phyloP scores from a whole-genome alignment of 169 alveolate species.

The Sarcocystis neurona region DNA sequence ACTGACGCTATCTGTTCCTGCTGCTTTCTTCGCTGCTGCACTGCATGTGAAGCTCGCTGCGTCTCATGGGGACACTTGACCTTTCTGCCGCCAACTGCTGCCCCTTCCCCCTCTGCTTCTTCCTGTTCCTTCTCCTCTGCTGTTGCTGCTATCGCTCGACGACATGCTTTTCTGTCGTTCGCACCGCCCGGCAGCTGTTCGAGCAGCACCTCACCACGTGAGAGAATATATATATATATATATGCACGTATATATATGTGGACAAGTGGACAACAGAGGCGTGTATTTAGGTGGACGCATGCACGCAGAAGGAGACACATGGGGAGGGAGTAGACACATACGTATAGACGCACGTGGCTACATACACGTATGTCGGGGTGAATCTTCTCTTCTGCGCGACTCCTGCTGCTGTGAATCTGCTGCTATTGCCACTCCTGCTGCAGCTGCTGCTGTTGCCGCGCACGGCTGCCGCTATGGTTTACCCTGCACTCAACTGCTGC shows the following conservation, averaged over 20 bases:
- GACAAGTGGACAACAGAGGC: neutral
- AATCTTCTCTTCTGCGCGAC: neutral
- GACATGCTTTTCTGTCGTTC: too few species aligned
- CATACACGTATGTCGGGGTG: neutral
- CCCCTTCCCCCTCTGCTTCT: too few species aligned
- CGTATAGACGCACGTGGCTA: neutral
- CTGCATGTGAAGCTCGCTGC: too few species aligned
- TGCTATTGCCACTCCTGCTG: constrained; percentile 16
- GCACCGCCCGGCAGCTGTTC: too few species aligned
- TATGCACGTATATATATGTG: neutral
- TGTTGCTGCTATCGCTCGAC: too few species aligned
- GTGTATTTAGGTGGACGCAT: too few species aligned
- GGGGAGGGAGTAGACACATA: neutral
- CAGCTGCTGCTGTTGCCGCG: constrained; percentile 59
- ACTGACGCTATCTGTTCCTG: too few species aligned
- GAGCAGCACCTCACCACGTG: too few species aligned
- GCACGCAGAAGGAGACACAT: neutral
- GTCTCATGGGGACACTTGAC: too few species aligned
- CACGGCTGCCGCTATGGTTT: constrained; percentile 44
- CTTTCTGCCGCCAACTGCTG: too few species aligned
- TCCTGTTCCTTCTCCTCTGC: too few species aligned
- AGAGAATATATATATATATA: neutral
- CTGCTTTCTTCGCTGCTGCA: too few species aligned
- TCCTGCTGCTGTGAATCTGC: neutral
- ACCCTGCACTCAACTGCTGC: constrained; percentile 45